phyloP scores from a whole-genome alignment of 2,329 filamentous ascomycete genomes.

The Calonectria henricotiae region DNA sequence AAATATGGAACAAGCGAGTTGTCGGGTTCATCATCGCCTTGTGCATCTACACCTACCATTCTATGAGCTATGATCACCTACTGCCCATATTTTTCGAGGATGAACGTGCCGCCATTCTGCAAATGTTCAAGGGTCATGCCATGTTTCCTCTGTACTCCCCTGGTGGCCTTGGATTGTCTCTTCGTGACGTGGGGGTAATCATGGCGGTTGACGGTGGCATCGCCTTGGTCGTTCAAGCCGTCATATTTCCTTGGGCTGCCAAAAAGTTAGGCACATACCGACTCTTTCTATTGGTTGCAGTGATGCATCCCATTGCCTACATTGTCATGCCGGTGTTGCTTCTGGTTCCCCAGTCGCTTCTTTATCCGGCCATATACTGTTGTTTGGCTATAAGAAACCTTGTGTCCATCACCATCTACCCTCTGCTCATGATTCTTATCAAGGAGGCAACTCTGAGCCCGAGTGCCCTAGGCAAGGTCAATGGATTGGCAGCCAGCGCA shows the following conservation, averaged over 20 bases:
- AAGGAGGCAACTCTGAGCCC: slow-evolving; percentile 76
- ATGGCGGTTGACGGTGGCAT: slow-evolving; percentile 74
- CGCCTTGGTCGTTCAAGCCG: slow-evolving; percentile 72
- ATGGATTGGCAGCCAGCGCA: slow-evolving; percentile 77
- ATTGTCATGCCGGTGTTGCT: slow-evolving; percentile 73
- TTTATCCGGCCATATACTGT: slow-evolving; percentile 73
- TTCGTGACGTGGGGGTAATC: slow-evolving; percentile 75
- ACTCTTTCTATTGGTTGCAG: slow-evolving; percentile 72
- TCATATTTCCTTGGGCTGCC: slow-evolving; percentile 75
- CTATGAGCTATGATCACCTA: slow-evolving; percentile 94
- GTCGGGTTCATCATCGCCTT: slow-evolving; percentile 85
- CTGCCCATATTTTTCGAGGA: slow-evolving; percentile 96
- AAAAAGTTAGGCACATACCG: slow-evolving; percentile 73
- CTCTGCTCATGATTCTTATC: slow-evolving; percentile 77
- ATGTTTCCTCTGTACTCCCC: slow-evolving; percentile 70
- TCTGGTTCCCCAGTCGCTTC: slow-evolving; percentile 66
- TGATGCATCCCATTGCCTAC: slow-evolving; percentile 76
- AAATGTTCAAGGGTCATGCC: slow-evolving; percentile 53
- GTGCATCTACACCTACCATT: slow-evolving; percentile 94
- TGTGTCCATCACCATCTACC: slow-evolving; percentile 77
- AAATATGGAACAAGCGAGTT: slow-evolving; percentile 74
- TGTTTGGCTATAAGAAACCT: slow-evolving; percentile 74
- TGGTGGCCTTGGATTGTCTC: slow-evolving; percentile 75
- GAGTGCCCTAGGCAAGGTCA: slow-evolving; percentile 75
- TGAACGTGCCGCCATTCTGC: slow-evolving; percentile 66